phyloP scores from a whole-genome alignment of 108 stramenopile species.

The Pseudonitzschia delicatissima region DNA sequence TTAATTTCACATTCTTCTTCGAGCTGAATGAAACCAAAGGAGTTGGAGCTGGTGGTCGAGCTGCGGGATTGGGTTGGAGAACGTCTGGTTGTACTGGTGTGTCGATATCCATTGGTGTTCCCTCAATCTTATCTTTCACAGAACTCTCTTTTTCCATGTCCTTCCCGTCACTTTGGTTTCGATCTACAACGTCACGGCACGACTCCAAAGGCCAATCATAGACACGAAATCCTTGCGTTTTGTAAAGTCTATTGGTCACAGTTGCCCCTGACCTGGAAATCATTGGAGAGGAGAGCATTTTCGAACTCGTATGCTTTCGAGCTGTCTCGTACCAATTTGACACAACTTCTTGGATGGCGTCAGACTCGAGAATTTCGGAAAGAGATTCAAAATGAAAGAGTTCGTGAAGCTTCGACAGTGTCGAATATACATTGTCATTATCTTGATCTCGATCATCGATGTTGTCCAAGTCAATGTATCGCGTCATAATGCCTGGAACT shows the following conservation, averaged over 20 bases:
- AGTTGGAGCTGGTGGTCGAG: constrained; percentile 13
- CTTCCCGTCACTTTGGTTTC: neutral
- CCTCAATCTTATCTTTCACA: constrained; percentile 2
- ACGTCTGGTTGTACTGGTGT: constrained; percentile 8
- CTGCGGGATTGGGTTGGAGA: neutral
- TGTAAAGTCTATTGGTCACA: constrained; percentile 24
- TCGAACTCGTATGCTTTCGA: constrained; percentile 22
- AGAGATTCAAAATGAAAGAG: constrained; percentile 50
- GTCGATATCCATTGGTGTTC: constrained; percentile 34
- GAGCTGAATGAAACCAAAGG: constrained; percentile 39
- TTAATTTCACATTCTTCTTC: constrained; percentile 47
- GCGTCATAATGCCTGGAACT: constrained; percentile 39
- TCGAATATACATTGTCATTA: constrained; percentile 13
- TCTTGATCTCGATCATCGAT: neutral
- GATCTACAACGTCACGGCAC: constrained; percentile 9
- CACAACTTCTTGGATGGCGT: constrained; percentile 42
- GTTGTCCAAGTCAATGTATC: constrained; percentile 11
- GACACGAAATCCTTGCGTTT: constrained; percentile 53
- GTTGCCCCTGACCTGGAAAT: constrained; percentile 16
- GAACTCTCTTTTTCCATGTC: neutral
- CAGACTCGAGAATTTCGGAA: constrained; percentile 44
- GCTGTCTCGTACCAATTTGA: constrained; percentile 48
- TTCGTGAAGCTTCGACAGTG: constrained; percentile 30
- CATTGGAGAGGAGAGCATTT: constrained; percentile 2
- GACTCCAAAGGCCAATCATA: constrained; percentile 66